Evolutionary conservation across 1,284 basidiomycete species (phyloP).

Genomic region (Cerrena zonata): DNA sequence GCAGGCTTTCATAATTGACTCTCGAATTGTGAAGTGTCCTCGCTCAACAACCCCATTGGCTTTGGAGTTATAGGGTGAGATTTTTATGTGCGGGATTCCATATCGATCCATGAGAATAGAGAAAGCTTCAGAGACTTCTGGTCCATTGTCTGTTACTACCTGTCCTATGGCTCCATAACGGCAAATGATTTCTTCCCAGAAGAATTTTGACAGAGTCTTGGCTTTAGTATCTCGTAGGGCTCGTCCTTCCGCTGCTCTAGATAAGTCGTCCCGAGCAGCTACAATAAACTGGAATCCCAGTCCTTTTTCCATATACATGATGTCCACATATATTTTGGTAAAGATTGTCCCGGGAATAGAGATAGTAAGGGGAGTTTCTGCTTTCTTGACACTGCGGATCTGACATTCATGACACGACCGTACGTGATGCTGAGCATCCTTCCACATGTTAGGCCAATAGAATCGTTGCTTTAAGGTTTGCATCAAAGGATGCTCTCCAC

Average conservation of each 20-base stretch:
- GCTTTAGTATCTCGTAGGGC: no score
- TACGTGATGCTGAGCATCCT: no score
- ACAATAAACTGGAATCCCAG: conserved; percentile 22
- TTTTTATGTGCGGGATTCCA: no score
- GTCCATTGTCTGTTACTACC: conserved; percentile 32
- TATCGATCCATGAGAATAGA: neutral
- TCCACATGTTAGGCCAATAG: no score
- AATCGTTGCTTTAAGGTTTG: conserved; percentile 11
- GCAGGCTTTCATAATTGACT: conserved; percentile 5
- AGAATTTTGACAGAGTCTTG: conserved; percentile 25
- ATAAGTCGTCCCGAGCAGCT: conserved; percentile 20
- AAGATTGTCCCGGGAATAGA: conserved; percentile 27
- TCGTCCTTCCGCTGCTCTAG: conserved; percentile 20
- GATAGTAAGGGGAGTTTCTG: conserved; percentile 29
- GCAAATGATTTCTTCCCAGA: no score
- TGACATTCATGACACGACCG: no score
- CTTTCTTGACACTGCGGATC: conserved; percentile 19
- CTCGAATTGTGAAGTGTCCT: conserved; percentile 4
- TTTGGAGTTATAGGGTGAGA: no score
- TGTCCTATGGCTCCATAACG: conserved; percentile 32
- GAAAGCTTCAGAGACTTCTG: conserved; percentile 18
- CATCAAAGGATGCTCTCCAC: conserved; percentile 15
- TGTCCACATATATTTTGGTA: conserved; percentile 27
- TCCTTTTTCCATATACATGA: no score
- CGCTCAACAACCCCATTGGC: no score